A percentile compares a stretch with the other conserved stretches of the same genome.
Evolutionary conservation across 768 basidiomycete genomes (phyloP).

Genomic region (Boletus vermiculosoides): DNA sequence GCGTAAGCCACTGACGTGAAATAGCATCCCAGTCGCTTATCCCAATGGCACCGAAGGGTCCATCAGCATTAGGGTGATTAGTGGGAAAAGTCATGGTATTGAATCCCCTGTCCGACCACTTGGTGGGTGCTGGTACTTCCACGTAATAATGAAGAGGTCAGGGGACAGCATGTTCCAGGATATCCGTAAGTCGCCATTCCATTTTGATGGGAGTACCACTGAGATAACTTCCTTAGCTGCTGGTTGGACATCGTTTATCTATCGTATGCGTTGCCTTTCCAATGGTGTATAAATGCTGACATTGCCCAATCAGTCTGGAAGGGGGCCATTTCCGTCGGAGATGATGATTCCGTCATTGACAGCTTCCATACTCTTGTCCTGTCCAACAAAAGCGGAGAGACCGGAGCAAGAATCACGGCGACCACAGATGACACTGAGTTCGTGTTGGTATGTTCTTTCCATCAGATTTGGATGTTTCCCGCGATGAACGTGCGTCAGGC

Average conservation of each 20-base stretch:
- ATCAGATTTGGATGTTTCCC: not conserved
- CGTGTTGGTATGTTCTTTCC: slow-evolving; percentile 53
- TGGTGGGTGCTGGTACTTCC: slow-evolving; percentile 94
- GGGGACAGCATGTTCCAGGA: slow-evolving; percentile 72
- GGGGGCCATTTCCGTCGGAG: slow-evolving; percentile 65
- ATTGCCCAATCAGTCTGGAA: slow-evolving; percentile 28
- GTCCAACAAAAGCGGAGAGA: slow-evolving; percentile 54
- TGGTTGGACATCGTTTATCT: slow-evolving; percentile 91
- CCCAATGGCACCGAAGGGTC: slow-evolving; percentile 68
- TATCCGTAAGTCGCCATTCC: slow-evolving; percentile 54
- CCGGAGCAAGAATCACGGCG: slow-evolving; percentile 66
- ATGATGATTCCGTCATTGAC: slow-evolving; percentile 44
- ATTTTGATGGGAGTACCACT: not conserved
- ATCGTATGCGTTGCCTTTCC: slow-evolving; percentile 50
- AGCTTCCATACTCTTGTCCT: slow-evolving; percentile 84
- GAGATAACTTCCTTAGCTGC: slow-evolving; percentile 41
- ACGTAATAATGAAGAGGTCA: slow-evolving; percentile 63
- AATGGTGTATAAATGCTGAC: not conserved
- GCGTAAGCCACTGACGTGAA: slow-evolving; percentile 1
- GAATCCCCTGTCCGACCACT: slow-evolving; percentile 88
- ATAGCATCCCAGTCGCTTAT: slow-evolving; percentile 69
- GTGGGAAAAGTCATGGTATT: slow-evolving; percentile 82
- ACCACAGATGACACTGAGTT: slow-evolving; percentile 65
- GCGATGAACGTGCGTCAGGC: slow-evolving; percentile 41
- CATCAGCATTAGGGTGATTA: slow-evolving; percentile 78